Conservation (phyloP, 2,329 filamentous ascomycete species). For the Beauveria rudraprayagi region DNA sequence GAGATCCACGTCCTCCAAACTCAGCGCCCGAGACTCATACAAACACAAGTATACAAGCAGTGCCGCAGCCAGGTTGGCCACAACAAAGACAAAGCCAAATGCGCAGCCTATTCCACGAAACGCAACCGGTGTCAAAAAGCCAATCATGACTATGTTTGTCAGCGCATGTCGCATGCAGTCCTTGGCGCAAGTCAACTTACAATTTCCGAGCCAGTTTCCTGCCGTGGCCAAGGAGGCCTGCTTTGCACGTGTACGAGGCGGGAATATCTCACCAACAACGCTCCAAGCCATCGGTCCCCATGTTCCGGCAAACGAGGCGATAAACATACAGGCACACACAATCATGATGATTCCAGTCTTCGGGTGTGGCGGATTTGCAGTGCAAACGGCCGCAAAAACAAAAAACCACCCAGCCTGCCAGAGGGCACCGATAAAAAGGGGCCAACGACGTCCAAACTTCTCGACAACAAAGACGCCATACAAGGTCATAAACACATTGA, state of each 20-base stretch:
- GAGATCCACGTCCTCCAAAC: slow-evolving; percentile 63
- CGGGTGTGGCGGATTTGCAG: slow-evolving; percentile 34
- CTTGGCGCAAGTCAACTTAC: slow-evolving; percentile 18
- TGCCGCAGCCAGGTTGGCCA: slow-evolving; percentile 50
- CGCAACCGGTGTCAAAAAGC: slow-evolving; percentile 62
- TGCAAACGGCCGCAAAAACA: slow-evolving; percentile 54
- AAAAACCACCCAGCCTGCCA: slow-evolving; percentile 62
- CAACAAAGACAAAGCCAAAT: slow-evolving; percentile 60
- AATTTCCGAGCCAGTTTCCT: slow-evolving; percentile 54
- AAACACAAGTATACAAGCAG: slow-evolving; percentile 61
- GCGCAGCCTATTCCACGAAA: slow-evolving; percentile 51
- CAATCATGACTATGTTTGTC: slow-evolving; percentile 44
- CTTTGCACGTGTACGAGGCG: slow-evolving; percentile 46
- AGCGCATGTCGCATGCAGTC: neutral
- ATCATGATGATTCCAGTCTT: slow-evolving; percentile 60
- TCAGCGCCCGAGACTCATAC: slow-evolving; percentile 55
- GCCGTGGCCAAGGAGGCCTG: slow-evolving; percentile 47
- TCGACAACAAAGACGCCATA: slow-evolving; percentile 62
- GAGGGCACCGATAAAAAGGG: slow-evolving; percentile 55
- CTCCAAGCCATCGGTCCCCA: slow-evolving; percentile 67
- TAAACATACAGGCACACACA: slow-evolving; percentile 66
- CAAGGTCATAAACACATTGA: slow-evolving; percentile 62
- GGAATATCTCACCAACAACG: slow-evolving; percentile 59
- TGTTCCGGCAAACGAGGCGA: slow-evolving; percentile 60
- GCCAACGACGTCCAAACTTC: slow-evolving; percentile 58